Evolutionary conservation across 257 asterid species (phyloP), one percentile per base, ranked within the genome.

Genomic region (Datura wrightii): DNA sequence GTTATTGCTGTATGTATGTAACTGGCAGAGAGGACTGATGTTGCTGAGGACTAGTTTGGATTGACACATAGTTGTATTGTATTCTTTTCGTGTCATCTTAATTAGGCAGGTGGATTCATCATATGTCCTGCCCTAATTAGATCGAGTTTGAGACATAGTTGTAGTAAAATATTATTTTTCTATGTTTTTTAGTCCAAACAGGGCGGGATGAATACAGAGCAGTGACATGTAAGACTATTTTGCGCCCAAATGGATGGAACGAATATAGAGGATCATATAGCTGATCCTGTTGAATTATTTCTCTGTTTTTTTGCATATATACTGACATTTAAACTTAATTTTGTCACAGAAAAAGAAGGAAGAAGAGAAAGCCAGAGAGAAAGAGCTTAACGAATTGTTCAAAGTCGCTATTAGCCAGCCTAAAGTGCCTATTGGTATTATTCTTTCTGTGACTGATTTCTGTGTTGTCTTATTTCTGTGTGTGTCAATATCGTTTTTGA

Each of bases 381-480:
- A 89, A 92, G 99, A 97, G 94, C 93, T 97, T 67, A 90, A 86
- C 48, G 99, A 97, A 36, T 83, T 97, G 89, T 89, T 97, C 85
- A 94, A 95, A 88, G 90, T 97, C 82, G 98, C 99, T 48, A 90
- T 97, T 70, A 92, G 88, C 90, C 99, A 97, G 86, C 99, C 99
- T 48, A 97, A 97, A 91, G 97, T 95, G 84, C 99, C 99, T 56
- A 82, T 83, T 89, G 99, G 99, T 97, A 92, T 78, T 76, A 9
- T 50, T 46, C 59, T 72, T 76, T 62, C 48, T 48, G 10, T 31
- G 44, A 76, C 1, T 76, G 46, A 52, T 76, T 5, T 50, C 46
- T 50, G 62, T 3, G 1, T 67, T 39, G 7, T 39, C 78, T 67
- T 67, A 39, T 39, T 15, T 67, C 11, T 39, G 14, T 67, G 31